These are phyloP conservation scores for Dioscorea cayenensis DNA, from an alignment of 116 monocot genomes.

Conservation along the genomic window DNA sequence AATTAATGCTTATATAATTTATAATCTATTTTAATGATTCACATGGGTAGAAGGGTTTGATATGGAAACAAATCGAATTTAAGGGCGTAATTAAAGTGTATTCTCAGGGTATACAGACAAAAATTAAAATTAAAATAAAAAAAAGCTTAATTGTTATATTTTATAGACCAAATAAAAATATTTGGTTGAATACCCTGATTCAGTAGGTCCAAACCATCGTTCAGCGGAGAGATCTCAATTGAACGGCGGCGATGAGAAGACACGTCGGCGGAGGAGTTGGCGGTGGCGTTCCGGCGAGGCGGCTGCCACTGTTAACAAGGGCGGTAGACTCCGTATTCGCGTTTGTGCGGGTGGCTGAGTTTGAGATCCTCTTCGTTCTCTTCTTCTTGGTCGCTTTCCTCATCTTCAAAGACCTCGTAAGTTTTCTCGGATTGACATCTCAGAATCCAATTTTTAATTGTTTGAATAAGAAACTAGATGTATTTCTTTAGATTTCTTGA, in stretches of 20 bases:
- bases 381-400: conserved; percentile 84
- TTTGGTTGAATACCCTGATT: too few relatives aligned
- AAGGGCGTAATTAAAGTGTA: too few relatives aligned
- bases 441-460: background rate
- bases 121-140: too few relatives aligned
- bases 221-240: background rate
- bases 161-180: too few relatives aligned
- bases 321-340: conserved; percentile 53
- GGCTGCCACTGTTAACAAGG: conserved; percentile 43
- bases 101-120: too few relatives aligned
- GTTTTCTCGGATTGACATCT: background rate
- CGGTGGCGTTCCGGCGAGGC: conserved; percentile 5
- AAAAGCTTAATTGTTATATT: too few relatives aligned
- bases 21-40: too few relatives aligned
- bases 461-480: background rate
- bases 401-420: conserved; percentile 92
- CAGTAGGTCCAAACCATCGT: background rate
- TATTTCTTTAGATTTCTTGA: background rate
- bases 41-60: too few relatives aligned
- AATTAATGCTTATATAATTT: too few relatives aligned
- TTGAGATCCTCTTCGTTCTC: conserved; percentile 95
- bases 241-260: conserved; percentile 6
- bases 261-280: conserved; percentile 17
- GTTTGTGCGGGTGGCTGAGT: conserved; percentile 77
- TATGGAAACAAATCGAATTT: too few relatives aligned